Evolutionary conservation across 805 yeast genomes (phyloP).

Genomic region (Monosporozyma solicola): DNA sequence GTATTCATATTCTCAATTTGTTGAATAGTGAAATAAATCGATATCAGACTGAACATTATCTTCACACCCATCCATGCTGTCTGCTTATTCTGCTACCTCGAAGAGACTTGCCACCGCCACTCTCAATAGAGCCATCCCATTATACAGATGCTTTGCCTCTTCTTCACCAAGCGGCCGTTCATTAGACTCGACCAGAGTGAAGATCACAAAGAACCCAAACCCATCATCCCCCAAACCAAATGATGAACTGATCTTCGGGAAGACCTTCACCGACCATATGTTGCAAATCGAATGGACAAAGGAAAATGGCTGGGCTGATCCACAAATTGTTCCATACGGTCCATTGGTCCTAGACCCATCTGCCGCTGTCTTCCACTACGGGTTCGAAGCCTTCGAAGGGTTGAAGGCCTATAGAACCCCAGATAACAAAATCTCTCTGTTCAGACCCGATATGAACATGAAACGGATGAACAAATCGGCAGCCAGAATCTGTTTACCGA

Average conservation of each 20-base stretch:
- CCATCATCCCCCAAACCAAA: conserved; percentile 53
- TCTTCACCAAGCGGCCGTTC: conserved; percentile 27
- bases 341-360: conserved; percentile 76
- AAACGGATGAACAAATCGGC: conserved; percentile 83
- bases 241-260: conserved; percentile 60
- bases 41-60: neutral
- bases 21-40: neutral
- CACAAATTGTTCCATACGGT: conserved; percentile 80
- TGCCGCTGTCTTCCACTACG: conserved; percentile 85
- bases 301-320: conserved; percentile 77
- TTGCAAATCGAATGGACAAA: conserved; percentile 75
- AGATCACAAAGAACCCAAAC: conserved; percentile 35
- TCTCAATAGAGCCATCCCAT: neutral
- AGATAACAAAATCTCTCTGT: conserved; percentile 63
- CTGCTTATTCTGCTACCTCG: neutral
- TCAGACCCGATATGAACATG: conserved; percentile 91
- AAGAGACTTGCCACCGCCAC: neutral
- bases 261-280: conserved; percentile 81
- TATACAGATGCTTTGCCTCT: neutral
- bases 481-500: conserved; percentile 79
- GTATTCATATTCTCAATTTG: too few relatives aligned
- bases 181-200: conserved; percentile 47
- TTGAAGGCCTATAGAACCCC: conserved; percentile 76
- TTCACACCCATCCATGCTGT: neutral
- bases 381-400: conserved; percentile 93